Conservation (phyloP, 2,329 filamentous ascomycete genomes). For the Fusarium oligoseptatum region DNA sequence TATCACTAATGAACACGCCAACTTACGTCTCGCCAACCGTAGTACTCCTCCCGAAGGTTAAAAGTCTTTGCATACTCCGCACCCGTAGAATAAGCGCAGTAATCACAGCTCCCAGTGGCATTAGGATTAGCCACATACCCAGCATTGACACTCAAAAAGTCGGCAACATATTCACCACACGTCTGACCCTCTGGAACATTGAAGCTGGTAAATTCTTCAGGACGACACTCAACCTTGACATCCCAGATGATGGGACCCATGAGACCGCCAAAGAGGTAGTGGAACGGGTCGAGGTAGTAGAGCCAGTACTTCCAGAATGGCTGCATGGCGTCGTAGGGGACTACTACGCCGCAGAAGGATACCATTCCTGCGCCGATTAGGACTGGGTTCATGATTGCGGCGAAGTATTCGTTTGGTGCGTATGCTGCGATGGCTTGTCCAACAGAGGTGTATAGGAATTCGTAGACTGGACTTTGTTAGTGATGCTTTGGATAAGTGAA, state of each 20-base stretch:
- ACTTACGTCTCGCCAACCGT: conserved; percentile 42
- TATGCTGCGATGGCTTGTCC: conserved; percentile 15
- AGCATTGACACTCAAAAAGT: conserved; percentile 24
- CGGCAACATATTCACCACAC: conserved; percentile 36
- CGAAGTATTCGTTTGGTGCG: conserved; percentile 6
- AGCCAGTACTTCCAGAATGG: conserved; percentile 50
- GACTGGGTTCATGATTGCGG: conserved; percentile 8
- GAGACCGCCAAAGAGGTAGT: conserved; percentile 56
- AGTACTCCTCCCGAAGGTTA: conserved; percentile 31
- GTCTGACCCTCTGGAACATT: conserved; percentile 13
- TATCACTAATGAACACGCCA: too few relatives aligned
- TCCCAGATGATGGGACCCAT: conserved; percentile 55
- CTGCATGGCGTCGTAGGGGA: conserved; percentile 40
- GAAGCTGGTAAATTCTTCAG: conserved; percentile 46
- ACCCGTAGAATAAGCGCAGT: conserved; percentile 31
- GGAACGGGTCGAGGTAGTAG: conserved; percentile 59
- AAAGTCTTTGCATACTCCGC: conserved; percentile 35
- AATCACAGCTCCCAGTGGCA: conserved; percentile 29
- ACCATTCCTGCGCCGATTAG: conserved; percentile 19
- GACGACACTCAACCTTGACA: conserved; percentile 52
- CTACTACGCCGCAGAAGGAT: conserved; percentile 45
- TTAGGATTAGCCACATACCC: conserved; percentile 27
- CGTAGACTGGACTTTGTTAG: conserved; percentile 53
- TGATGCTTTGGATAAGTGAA: background rate
- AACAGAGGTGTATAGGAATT: conserved; percentile 53